Percentiles rank a stretch among this genome's conserved stretches.
These are phyloP conservation scores for Fusarium euwallaceae DNA, from an alignment of 2,329 filamentous ascomycete species.

Conservation along the genomic window DNA sequence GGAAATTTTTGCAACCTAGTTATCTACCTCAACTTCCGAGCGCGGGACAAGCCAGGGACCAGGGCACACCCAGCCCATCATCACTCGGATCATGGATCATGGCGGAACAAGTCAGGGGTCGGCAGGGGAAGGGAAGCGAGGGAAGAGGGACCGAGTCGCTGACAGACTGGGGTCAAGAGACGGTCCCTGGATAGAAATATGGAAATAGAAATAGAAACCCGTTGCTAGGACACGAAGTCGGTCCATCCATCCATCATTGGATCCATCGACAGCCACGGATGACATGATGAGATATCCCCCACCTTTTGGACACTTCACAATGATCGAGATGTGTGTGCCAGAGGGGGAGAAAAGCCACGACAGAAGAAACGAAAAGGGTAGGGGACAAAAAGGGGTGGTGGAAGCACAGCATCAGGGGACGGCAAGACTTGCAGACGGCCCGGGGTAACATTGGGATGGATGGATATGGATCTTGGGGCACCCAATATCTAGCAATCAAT, in stretches of 20 bases:
- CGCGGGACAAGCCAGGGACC: slow-evolving; percentile 28
- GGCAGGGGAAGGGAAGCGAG: slow-evolving; percentile 17
- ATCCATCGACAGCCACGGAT: slow-evolving; percentile 6
- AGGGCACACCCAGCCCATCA: slow-evolving; percentile 22
- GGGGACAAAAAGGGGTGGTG: slow-evolving; percentile 15
- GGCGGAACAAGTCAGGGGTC: slow-evolving; percentile 20
- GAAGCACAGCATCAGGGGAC: slow-evolving; percentile 34
- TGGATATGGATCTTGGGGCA: slow-evolving; percentile 1
- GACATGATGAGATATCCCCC: slow-evolving; percentile 25
- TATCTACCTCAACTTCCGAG: slow-evolving; percentile 15
- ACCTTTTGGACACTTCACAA: slow-evolving; percentile 7
- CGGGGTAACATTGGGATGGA: slow-evolving; percentile 27
- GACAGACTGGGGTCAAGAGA: slow-evolving; percentile 14
- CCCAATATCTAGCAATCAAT: slow-evolving; percentile 14
- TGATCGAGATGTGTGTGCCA: slow-evolving; percentile 21
- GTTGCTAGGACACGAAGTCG: slow-evolving; percentile 18
- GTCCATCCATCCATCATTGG: background rate
- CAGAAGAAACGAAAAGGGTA: slow-evolving; percentile 28
- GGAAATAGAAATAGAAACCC: slow-evolving; percentile 31
- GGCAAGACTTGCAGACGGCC: slow-evolving; percentile 26
- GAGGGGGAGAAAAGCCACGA: slow-evolving; percentile 6
- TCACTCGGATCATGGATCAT: slow-evolving; percentile 23
- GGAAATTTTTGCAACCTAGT: slow-evolving; percentile 12
- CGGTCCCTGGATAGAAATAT: background rate
- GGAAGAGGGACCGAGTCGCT: slow-evolving; percentile 8